These are phyloP conservation scores for Physcomitrium patens DNA, from an alignment of 225 moss, liverwort and hornwort genomes.

Conservation along the genomic window DNA sequence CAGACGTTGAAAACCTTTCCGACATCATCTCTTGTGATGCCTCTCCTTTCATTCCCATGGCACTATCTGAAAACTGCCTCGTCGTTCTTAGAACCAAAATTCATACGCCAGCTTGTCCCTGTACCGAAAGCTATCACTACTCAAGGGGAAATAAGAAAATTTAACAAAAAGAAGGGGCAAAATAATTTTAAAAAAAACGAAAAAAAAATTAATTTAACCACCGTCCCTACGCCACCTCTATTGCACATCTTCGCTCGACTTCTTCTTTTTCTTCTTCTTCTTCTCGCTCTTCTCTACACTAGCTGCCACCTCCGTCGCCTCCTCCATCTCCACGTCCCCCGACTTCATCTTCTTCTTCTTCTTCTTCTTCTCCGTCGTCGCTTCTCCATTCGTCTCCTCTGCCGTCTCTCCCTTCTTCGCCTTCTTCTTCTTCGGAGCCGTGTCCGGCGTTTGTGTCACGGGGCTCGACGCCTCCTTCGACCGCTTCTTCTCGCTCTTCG, in stretches of 20 bases:
- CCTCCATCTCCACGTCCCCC: constrained; percentile 51
- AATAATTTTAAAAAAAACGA: constrained; percentile 1
- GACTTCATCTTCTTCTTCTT: constrained; percentile 68
- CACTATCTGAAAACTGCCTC: constrained; percentile 53
- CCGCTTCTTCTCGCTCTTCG: constrained; percentile 63
- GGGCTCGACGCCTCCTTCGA: constrained; percentile 53
- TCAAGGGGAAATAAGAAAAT: not conserved
- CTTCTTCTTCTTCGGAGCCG: constrained; percentile 81
- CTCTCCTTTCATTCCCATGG: constrained; percentile 39
- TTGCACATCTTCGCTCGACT: constrained; percentile 55
- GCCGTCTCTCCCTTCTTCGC: constrained; percentile 58
- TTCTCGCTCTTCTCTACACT: constrained; percentile 52
- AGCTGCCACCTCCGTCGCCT: constrained; percentile 43
- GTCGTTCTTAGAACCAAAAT: constrained; percentile 48
- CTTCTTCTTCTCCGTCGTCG: constrained; percentile 77
- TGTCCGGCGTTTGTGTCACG: constrained; percentile 52
- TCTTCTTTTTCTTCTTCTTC: constrained; percentile 65
- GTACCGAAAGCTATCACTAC: constrained; percentile 13
- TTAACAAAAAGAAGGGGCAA: not conserved
- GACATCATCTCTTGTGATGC: constrained; percentile 33
- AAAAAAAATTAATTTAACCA: no score
- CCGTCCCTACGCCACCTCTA: constrained; percentile 22
- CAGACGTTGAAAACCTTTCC: no score
- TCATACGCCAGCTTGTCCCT: constrained; percentile 33
- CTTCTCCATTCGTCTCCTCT: constrained; percentile 41